phyloP scores from a whole-genome alignment of 2,329 filamentous ascomycete species.

The Aureobasidium subglaciale region DNA sequence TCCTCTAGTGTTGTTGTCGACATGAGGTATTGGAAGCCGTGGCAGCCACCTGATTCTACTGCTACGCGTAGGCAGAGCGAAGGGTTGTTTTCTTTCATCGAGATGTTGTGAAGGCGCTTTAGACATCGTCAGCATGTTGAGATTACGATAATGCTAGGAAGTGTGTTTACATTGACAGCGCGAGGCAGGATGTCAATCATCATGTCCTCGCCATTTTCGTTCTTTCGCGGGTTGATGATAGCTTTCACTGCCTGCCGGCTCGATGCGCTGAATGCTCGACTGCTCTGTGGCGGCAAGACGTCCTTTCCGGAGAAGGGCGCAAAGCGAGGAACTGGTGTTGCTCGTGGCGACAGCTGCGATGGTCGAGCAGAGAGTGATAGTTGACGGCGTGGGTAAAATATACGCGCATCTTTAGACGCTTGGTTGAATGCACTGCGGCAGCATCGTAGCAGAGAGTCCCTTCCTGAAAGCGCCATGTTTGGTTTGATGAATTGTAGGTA shows the following conservation, averaged over 20 bases:
- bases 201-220: constrained; percentile 82
- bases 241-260: constrained; percentile 23
- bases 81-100: constrained; percentile 53
- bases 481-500: neutral
- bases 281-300: neutral
- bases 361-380: neutral
- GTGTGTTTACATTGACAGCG: constrained; percentile 62
- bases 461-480: neutral
- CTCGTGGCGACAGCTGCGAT: constrained; percentile 5
- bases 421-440: constrained; percentile 3
- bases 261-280: neutral
- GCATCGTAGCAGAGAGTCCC: constrained; percentile 8
- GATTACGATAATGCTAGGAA: neutral
- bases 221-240: constrained; percentile 63
- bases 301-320: neutral
- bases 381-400: constrained; percentile 8
- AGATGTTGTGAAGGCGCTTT: constrained; percentile 61
- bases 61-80: constrained; percentile 81
- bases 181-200: constrained; percentile 74
- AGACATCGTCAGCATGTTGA: neutral
- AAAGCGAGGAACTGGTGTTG: neutral
- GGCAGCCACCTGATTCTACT: constrained; percentile 89
- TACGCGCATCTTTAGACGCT: constrained; percentile 5
- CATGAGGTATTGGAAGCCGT: constrained; percentile 98
- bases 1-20: constrained; percentile 59